Conservation (phyloP, 2,329 filamentous ascomycete genomes). For the Penicillium sp. region DNA sequence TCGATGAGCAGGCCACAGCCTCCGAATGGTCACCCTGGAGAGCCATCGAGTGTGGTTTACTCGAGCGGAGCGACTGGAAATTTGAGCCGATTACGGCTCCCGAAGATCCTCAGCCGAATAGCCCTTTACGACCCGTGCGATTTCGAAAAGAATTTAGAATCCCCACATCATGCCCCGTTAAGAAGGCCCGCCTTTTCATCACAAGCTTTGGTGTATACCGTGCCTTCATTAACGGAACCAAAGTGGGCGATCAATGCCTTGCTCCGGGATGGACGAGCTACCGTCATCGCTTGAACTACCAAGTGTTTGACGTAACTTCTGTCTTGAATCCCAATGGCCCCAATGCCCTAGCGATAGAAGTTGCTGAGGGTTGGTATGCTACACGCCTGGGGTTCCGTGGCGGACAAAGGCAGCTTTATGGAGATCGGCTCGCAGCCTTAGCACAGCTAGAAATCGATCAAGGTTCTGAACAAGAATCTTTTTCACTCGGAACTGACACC, state of each 20-base stretch:
- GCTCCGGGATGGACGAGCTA: constrained; percentile 18
- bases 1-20: constrained; percentile 9
- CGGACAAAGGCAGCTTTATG: constrained; percentile 27
- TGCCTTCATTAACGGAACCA: constrained; percentile 52
- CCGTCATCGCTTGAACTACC: constrained; percentile 41
- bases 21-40: constrained; percentile 23
- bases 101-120: constrained; percentile 20
- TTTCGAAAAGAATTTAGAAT: constrained; percentile 40
- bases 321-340: constrained; percentile 36
- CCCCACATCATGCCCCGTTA: constrained; percentile 7
- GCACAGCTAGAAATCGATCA: constrained; percentile 35
- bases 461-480: constrained; percentile 10
- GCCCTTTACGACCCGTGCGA: constrained; percentile 34
- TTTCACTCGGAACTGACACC: constrained; percentile 21
- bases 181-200: constrained; percentile 51
- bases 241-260: constrained; percentile 19
- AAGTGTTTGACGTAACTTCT: constrained; percentile 57
- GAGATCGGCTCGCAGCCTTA: constrained; percentile 29
- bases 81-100: constrained; percentile 20
- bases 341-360: constrained; percentile 49
- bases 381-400: constrained; percentile 38
- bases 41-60: constrained; percentile 40
- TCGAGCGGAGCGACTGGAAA: constrained; percentile 38
- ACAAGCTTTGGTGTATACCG: constrained; percentile 53
- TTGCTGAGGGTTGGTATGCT: constrained; percentile 58